Conservation (phyloP, 2,329 filamentous ascomycete genomes). For the Neurospora crassa region DNA sequence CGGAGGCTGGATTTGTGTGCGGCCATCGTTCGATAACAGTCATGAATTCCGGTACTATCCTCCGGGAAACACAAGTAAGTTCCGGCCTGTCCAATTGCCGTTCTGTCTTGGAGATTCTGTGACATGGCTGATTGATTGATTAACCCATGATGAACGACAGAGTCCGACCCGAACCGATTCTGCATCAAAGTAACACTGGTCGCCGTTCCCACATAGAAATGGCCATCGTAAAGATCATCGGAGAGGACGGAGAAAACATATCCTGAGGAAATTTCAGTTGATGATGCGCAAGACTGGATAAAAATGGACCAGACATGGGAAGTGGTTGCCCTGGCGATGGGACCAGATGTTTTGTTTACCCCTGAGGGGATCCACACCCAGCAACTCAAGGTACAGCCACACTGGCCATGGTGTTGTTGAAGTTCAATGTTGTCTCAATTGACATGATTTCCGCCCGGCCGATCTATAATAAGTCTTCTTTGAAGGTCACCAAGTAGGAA, state of each 20-base stretch:
- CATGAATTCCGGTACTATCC: conserved; percentile 28
- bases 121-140: too few relatives aligned
- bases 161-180: conserved; percentile 14
- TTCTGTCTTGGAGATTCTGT: background rate
- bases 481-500: background rate
- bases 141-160: conserved; percentile 2
- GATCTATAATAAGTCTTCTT: background rate
- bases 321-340: background rate
- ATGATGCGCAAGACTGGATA: background rate
- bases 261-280: background rate
- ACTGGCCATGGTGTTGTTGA: background rate
- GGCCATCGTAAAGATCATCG: background rate
- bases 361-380: background rate
- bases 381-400: background rate
- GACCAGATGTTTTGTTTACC: background rate
- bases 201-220: conserved; percentile 6
- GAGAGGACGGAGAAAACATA: background rate
- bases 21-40: conserved; percentile 18
- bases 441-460: background rate
- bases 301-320: background rate
- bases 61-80: conserved; percentile 23
- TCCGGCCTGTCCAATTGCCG: background rate
- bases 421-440: background rate
- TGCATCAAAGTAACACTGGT: conserved; percentile 21
- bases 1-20: conserved; percentile 25